A percentile compares a stretch with the other conserved stretches of the same genome.
These are phyloP conservation scores for Circinella umbellata DNA, from an alignment of 371 early-diverging fungal genomes.

Conservation along the genomic window DNA sequence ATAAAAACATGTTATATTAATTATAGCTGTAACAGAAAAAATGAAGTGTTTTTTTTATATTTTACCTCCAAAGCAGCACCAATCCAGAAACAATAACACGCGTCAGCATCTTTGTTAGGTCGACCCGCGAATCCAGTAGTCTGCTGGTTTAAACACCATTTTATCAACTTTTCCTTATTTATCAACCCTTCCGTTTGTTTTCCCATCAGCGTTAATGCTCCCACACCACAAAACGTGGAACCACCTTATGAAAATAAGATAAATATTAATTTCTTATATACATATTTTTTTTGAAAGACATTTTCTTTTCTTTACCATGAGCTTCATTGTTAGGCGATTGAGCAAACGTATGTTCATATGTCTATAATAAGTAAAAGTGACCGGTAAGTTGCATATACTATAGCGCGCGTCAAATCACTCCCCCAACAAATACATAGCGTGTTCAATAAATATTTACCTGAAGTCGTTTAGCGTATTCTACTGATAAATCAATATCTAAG, in stretches of 20 bases:
- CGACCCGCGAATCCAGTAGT: conserved; percentile 92
- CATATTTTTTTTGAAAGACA: neutral
- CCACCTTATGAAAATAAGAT: conserved; percentile 59
- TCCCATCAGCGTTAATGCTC: conserved; percentile 79
- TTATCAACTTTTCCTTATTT: conserved; percentile 61
- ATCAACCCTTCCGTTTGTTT: conserved; percentile 62
- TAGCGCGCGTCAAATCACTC: neutral
- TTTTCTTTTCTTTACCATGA: conserved; percentile 65
- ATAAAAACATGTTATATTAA: neutral
- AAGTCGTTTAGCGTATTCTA: conserved; percentile 69
- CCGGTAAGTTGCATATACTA: neutral
- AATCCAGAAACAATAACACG: conserved; percentile 99
- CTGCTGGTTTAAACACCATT: conserved; percentile 86
- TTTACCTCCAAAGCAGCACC: conserved; percentile 80
- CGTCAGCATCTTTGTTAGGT: conserved; percentile 89
- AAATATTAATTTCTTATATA: neutral
- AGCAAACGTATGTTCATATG: conserved; percentile 84
- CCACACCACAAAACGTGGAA: conserved; percentile 89
- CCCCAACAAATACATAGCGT: neutral
- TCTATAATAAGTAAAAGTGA: conserved; percentile 28
- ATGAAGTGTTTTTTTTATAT: neutral
- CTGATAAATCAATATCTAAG: conserved; percentile 64
- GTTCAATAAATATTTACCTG: conserved; percentile 43
- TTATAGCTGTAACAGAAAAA: neutral
- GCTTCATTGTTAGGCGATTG: conserved; percentile 84